A percentile compares a stretch with the other conserved stretches of the same genome.
Conservation (phyloP, 1,284 basidiomycete species). For the Pholiota adiposa region DNA sequence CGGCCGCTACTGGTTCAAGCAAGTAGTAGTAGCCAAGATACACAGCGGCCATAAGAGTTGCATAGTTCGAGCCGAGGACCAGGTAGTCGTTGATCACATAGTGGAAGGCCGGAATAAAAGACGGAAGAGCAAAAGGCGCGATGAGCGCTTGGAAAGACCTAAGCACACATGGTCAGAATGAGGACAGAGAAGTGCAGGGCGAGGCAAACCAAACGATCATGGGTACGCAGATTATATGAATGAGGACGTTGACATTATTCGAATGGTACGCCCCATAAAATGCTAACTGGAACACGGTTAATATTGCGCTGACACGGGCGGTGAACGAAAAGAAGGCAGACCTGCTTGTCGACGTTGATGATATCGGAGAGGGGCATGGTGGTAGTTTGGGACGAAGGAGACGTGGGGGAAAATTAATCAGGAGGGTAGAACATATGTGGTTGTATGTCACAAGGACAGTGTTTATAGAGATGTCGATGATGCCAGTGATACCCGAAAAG, state of each 20-base stretch:
- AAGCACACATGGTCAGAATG: constrained; percentile 11
- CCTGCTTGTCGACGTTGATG: constrained; percentile 65
- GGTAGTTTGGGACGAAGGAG: constrained; percentile 23
- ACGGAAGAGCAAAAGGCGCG: constrained; percentile 54
- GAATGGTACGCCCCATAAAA: constrained; percentile 92
- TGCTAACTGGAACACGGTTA: constrained; percentile 56
- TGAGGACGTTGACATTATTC: constrained; percentile 77
- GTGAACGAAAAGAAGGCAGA: constrained; percentile 23
- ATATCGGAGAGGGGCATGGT: constrained; percentile 47
- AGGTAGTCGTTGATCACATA: constrained; percentile 66
- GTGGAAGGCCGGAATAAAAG: constrained; percentile 57
- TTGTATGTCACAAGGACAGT: constrained; percentile 20
- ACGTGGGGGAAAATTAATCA: constrained; percentile 15
- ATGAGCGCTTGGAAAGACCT: constrained; percentile 72
- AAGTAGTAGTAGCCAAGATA: constrained; percentile 77
- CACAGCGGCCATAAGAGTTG: constrained; percentile 56
- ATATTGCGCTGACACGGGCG: neutral
- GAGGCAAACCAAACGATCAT: constrained; percentile 74
- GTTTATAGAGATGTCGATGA: constrained; percentile 6
- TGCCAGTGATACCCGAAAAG: constrained; percentile 13
- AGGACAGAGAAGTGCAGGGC: neutral
- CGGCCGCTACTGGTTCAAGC: constrained; percentile 81
- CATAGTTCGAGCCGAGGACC: constrained; percentile 68
- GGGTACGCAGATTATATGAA: constrained; percentile 86
- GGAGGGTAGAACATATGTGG: constrained; percentile 15